Base-by-base conservation (phyloP, 2,329 filamentous ascomycete species). In the Trichophyton equinum region DNA sequence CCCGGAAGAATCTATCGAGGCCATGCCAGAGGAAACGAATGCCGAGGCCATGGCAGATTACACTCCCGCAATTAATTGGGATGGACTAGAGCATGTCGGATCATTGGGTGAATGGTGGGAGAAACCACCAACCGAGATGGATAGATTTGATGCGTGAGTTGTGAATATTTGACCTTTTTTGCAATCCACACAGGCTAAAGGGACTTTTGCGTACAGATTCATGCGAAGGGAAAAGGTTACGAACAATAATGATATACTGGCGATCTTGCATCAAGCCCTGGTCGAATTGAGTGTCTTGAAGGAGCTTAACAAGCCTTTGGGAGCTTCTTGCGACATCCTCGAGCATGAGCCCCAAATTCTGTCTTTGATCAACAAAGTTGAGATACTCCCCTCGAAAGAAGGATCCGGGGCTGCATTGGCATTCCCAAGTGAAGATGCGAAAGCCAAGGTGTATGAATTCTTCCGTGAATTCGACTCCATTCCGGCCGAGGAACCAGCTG, bases 1-100 rank as follows among this genome's bases (percentile, higher is more conserved):
- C 38, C 18, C 49, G 20, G 64, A 57, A 46, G 62, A 58, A 38
- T 20, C 18, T 46, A 7, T 22, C 8, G 44, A 40, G 33, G 38
- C 55, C 38, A 25, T 40, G 6, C 4, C 42, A 9, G 5, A 56
- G 47, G 62, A 59, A 25, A 51, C n/a, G 11, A 18, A 38, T 30
- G 18, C 57, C 59, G 42, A 58, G 49, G 8, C 57, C 60, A 60
- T 63, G 15, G 66, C 67, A 56, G 63, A 70, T 9, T 83, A 83
- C 69, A 67, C 73, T 58, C 74, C 74, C 18, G 77, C 81, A 27
- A 69, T 69, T 38, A 78, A 73, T 2, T 82, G 80, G 79, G 73
- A 81, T 59, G 79, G 78, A 0, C 69, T 87, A 62, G 75, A 80
- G 65, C 73, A 72, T 57, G 75, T 86, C 38, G 85, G 85, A 5